Base-by-base conservation (phyloP, 305 asterid species). In the Fraxinus sp. region DNA sequence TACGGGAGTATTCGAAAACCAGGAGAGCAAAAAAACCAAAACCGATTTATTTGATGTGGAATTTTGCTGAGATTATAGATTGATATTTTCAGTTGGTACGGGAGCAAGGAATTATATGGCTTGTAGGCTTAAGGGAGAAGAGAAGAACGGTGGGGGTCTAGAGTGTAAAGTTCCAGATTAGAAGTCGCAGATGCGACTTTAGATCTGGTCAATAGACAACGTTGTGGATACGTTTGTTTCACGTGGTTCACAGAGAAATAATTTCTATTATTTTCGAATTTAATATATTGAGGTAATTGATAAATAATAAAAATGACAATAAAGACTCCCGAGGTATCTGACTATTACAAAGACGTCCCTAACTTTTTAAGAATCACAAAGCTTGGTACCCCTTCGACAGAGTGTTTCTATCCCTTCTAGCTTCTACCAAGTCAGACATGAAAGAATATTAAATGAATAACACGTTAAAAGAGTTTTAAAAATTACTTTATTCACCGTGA, bases 151-250 rank as follows among this genome's bases (percentile, higher is more conserved):
- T 33, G 49, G 52, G 49, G 77, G 49, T n/a, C 46, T 35, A 49
- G 46, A 16, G 49, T 72, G 77, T 16, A n/a, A 32, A 72, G 77
- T 72, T 33, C 20, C 46, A 37, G 18, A 72, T 4, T 2, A 35
- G 2, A 72, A 72, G 28, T 33, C 26, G 77, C 14, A 0, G 0
- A 35, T 7, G 77, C 77, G 77, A 35, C 77, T 72, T 72, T n/a
- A 33, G 41, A 72, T 72, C 26, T 33, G 49, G 49, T 33, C 76
- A 72, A 72, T 10, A 33, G 77, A n/a, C 14, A n/a, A 33, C 77
- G 77, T 72, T 35, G 77, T n/a, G 77, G 35, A 2, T 46, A 72
- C 49, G 77, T 35, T 72, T 72, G 49, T 72, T 72, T 72, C 52
- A 18, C 77, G 52, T 32, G 77, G 7, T 35, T 35, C 77, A 1